Conservation (phyloP, 257 asterid genomes). For the Nemophila menziesii region DNA sequence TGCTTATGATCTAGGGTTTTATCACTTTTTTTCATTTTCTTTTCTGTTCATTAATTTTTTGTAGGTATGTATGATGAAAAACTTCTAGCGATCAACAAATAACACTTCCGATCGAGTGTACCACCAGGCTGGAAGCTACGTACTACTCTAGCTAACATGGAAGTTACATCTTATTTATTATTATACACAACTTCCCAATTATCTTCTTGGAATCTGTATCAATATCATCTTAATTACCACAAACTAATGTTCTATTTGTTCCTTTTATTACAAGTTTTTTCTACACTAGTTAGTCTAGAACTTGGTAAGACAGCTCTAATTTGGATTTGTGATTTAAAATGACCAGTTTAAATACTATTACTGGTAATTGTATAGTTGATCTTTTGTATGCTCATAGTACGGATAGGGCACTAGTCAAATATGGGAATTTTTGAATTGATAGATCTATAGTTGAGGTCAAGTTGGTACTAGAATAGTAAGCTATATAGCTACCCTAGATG, state of each 20-base stretch:
- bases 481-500: neutral
- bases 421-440: neutral
- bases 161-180: conserved; percentile 54
- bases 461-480: neutral
- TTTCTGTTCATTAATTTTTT: conserved; percentile 8
- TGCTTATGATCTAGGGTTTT: neutral
- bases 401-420: neutral
- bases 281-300: no score
- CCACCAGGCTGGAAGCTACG: conserved; percentile 20
- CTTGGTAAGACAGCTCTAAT: no score
- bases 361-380: no score
- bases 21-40: neutral
- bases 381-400: neutral
- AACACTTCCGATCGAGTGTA: no score
- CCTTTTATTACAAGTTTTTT: no score
- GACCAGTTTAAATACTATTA: conserved; percentile 1
- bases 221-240: neutral
- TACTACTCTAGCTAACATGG: conserved; percentile 34
- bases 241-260: conserved; percentile 1
- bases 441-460: neutral
- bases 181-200: no score
- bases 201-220: conserved; percentile 10
- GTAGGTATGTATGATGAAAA: conserved; percentile 16
- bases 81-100: conserved; percentile 34
- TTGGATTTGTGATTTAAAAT: no score